These are phyloP conservation scores for Mycena indigotica DNA, from an alignment of 768 basidiomycete genomes.

Conservation along the genomic window DNA sequence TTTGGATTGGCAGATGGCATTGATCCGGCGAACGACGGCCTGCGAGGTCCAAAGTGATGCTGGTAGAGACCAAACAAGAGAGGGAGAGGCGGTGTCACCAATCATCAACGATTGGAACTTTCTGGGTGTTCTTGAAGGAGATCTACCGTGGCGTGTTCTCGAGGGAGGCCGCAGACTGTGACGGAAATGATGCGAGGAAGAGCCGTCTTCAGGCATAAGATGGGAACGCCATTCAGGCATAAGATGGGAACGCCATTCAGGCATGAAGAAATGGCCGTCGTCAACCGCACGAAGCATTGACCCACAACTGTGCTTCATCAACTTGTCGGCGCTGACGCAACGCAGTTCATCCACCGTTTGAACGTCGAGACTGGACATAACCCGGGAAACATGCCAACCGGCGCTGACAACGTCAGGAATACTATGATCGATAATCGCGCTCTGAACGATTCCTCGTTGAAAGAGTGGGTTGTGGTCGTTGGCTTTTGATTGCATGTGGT, in stretches of 20 bases:
- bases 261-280: constrained; percentile 69
- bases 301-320: constrained; percentile 47
- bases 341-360: constrained; percentile 65
- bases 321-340: constrained; percentile 55
- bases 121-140: constrained; percentile 25
- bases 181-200: constrained; percentile 15
- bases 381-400: constrained; percentile 67
- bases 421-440: constrained; percentile 62
- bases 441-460: constrained; percentile 76
- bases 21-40: constrained; percentile 65
- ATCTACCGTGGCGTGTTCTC: neutral
- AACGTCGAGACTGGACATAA: constrained; percentile 58
- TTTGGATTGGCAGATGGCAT: constrained; percentile 74
- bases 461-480: constrained; percentile 67
- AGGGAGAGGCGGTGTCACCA: constrained; percentile 69
- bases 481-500: constrained; percentile 61
- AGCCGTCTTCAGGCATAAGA: constrained; percentile 40
- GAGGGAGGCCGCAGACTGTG: constrained; percentile 8
- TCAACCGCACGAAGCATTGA: constrained; percentile 61
- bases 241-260: constrained; percentile 56
- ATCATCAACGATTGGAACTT: constrained; percentile 70
- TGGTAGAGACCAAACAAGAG: constrained; percentile 61
- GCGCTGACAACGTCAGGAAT: constrained; percentile 61
- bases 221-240: constrained; percentile 53
- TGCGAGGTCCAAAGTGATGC: constrained; percentile 65